Percentiles rank a stretch among this genome's conserved stretches.
Conservation (phyloP, 805 yeast species). For the Saturnispora halmiae region DNA sequence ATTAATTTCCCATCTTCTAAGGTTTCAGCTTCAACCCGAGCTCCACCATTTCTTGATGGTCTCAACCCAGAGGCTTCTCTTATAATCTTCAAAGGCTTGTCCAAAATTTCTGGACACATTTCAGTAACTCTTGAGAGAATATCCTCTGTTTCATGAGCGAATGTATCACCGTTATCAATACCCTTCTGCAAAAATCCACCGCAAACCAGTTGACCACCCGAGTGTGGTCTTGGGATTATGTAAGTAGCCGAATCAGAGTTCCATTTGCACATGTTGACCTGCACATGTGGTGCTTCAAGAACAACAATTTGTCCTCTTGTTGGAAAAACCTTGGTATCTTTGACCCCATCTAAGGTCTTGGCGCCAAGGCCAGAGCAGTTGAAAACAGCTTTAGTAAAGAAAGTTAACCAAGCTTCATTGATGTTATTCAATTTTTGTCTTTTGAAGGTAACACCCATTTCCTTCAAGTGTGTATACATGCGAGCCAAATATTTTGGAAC, state of each 20-base stretch:
- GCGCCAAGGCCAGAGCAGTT: constrained; percentile 78
- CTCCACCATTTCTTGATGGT: constrained; percentile 71
- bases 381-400: constrained; percentile 46
- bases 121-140: constrained; percentile 50
- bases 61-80: constrained; percentile 67
- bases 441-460: constrained; percentile 42
- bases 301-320: constrained; percentile 76
- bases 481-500: constrained; percentile 51
- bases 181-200: constrained; percentile 68
- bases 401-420: constrained; percentile 40
- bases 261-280: constrained; percentile 52
- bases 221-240: constrained; percentile 61
- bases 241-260: constrained; percentile 56
- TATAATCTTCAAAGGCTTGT: constrained; percentile 39
- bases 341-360: constrained; percentile 50
- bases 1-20: constrained; percentile 34
- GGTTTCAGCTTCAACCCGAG: constrained; percentile 51
- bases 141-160: constrained; percentile 47
- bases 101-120: constrained; percentile 41
- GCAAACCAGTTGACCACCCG: constrained; percentile 56
- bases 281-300: constrained; percentile 58
- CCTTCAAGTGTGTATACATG: constrained; percentile 35
- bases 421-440: constrained; percentile 43
- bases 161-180: constrained; percentile 55
- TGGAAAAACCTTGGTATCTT: constrained; percentile 55